Base-by-base conservation (phyloP, 257 asterid species). In the Perilla frutescens region DNA sequence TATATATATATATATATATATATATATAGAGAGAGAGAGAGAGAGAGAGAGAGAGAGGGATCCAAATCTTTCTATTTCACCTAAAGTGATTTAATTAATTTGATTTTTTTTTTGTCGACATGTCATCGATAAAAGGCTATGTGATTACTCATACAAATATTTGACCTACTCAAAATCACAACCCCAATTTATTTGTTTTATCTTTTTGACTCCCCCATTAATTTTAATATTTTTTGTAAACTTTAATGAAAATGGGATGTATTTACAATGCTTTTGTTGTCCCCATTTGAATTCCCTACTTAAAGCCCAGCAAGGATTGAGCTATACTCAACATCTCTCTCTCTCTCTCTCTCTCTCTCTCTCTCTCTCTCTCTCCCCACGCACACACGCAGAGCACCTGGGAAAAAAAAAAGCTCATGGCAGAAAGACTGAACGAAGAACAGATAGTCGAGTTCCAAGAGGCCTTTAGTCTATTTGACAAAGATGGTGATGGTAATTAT, bases 271-370 rank as follows among this genome's bases (percentile, higher is more conserved):
- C 76, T 44, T 44, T 68, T 61, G 68, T 67, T 62, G 68, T 63
- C 82, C 80, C 80, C 81, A 12, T 79, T 66, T 31, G 48, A 58
- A 39, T 56, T 50, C 82, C 71, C 72, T 84, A 87, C 84, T 70
- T 81, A 83, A 75, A 79, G 54, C 88, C 85, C 83, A 73, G 73
- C 90, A 7, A 80, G 78, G 86, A 71, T 81, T 84, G 61, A 77
- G 71, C 81, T 50, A 61, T 77, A 74, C 87, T 72, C 88, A 68
- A 62, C 73, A 56, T 37, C 73, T 63, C 71, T 73, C 59, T 68
- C 74, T 55, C 66, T 57, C 68, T 62, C 70, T 62, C 65, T 64
- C 43, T 49, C 72, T 48, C 76, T 67, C 72, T 56, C 75, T 15
- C 72, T 55, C 54, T 57, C 48, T 43, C 62, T 75, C 77, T 76